phyloP scores from a whole-genome alignment of 1,284 basidiomycete genomes.

The Sporisorium exsertum region DNA sequence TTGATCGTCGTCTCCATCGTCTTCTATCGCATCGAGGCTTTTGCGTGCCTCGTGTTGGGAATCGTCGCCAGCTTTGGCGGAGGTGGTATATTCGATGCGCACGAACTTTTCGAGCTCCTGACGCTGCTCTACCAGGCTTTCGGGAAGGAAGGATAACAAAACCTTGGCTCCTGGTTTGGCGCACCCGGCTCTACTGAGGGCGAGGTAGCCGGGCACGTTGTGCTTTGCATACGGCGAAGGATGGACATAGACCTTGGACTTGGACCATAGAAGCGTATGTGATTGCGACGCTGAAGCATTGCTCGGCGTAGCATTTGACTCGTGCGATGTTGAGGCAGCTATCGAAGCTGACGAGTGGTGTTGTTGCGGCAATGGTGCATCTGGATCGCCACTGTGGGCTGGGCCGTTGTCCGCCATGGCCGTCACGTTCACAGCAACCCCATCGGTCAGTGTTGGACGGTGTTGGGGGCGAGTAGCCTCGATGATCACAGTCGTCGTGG shows the following conservation, averaged over 20 bases:
- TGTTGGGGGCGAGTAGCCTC: background rate
- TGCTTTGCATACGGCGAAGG: slow-evolving; percentile 90
- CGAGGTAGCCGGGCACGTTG: slow-evolving; percentile 86
- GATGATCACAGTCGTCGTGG: background rate
- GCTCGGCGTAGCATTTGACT: background rate
- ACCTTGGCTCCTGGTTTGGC: slow-evolving; percentile 31
- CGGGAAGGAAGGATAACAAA: slow-evolving; percentile 73
- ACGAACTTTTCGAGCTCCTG: slow-evolving; percentile 81
- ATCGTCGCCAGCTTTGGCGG: slow-evolving; percentile 68
- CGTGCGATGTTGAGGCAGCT: slow-evolving; percentile 4
- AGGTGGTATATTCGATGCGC: slow-evolving; percentile 78
- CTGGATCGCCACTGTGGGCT: background rate
- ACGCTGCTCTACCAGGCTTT: slow-evolving; percentile 75
- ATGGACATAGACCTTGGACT: slow-evolving; percentile 72
- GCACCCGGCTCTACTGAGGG: slow-evolving; percentile 39
- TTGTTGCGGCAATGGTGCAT: background rate
- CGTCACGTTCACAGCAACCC: background rate
- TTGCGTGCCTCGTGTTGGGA: slow-evolving; percentile 68
- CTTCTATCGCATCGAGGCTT: slow-evolving; percentile 71
- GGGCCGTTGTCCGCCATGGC: slow-evolving; percentile 11
- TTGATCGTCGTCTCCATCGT: slow-evolving; percentile 19
- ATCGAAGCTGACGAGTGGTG: background rate
- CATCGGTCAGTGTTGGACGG: background rate
- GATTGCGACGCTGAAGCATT: background rate
- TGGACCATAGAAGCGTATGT: slow-evolving; percentile 51